These are phyloP conservation scores for Camellia oleifera DNA, from an alignment of 179 eudicot species.

Conservation along the genomic window DNA sequence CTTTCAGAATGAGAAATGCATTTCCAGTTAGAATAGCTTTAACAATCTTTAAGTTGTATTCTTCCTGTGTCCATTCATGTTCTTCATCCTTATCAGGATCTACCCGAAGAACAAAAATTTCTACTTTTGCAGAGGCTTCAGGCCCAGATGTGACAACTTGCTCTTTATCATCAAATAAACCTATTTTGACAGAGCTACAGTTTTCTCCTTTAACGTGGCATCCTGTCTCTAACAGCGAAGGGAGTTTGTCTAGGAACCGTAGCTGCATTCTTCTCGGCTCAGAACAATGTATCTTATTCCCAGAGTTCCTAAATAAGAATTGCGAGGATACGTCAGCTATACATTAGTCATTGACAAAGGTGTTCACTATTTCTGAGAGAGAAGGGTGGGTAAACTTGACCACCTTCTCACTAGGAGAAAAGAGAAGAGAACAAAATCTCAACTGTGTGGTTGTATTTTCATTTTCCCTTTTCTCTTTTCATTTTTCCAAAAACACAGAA, in stretches of 20 bases:
- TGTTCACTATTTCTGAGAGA: too few relatives aligned
- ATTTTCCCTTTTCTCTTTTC: too few relatives aligned
- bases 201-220: slow-evolving; percentile 63
- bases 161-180: slow-evolving; percentile 45
- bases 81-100: slow-evolving; percentile 50
- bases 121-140: slow-evolving; percentile 54
- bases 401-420: background rate
- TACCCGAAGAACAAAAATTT: slow-evolving; percentile 56
- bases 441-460: too few relatives aligned
- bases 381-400: background rate
- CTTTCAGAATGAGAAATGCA: slow-evolving; percentile 26
- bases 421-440: background rate
- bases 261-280: slow-evolving; percentile 42
- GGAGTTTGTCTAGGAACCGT: slow-evolving; percentile 38
- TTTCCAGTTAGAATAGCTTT: slow-evolving; percentile 45
- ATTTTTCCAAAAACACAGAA: too few relatives aligned
- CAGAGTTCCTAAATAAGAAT: slow-evolving; percentile 32
- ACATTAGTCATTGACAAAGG: background rate
- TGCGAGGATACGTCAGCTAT: slow-evolving; percentile 3
- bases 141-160: slow-evolving; percentile 45
- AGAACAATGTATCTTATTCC: slow-evolving; percentile 25
- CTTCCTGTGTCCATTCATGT: slow-evolving; percentile 43
- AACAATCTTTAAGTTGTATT: slow-evolving; percentile 38
- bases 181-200: slow-evolving; percentile 39
- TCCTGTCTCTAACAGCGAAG: slow-evolving; percentile 52